These are phyloP conservation scores for Liquidambar formosana DNA, from an alignment of 164 flowering plant species.

Conservation along the genomic window DNA sequence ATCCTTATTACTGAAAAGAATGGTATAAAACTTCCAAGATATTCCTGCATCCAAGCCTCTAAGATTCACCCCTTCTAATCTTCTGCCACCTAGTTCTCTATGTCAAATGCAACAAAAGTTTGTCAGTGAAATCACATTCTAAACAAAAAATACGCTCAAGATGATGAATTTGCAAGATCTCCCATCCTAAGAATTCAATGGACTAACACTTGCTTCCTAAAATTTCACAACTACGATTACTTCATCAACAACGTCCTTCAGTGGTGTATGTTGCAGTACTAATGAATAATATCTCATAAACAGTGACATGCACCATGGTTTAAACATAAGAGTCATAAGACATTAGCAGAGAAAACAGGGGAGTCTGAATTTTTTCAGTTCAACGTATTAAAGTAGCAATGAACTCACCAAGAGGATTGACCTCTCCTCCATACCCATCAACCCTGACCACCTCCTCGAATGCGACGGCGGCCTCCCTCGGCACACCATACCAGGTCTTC, in stretches of 20 bases:
- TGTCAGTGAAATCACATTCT: background rate
- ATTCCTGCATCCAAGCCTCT: too few relatives aligned
- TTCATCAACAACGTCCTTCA: background rate
- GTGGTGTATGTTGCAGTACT: background rate
- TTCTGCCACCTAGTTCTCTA: too few relatives aligned
- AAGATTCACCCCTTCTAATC: too few relatives aligned
- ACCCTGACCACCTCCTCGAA: conserved; percentile 91
- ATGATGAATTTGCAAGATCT: background rate
- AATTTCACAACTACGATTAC: background rate
- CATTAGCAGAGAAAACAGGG: conserved; percentile 16
- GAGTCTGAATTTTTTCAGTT: background rate
- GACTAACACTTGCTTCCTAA: background rate
- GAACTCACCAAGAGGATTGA: conserved; percentile 90
- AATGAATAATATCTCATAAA: background rate
- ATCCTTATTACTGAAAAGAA: too few relatives aligned
- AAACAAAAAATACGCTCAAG: background rate
- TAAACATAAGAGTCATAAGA: background rate
- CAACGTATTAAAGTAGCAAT: background rate
- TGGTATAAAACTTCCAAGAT: too few relatives aligned
- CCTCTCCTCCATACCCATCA: conserved; percentile 91
- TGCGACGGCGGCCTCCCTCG: conserved; percentile 81
- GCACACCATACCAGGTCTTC: conserved; percentile 99
- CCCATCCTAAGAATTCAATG: background rate
- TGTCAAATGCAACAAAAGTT: background rate
- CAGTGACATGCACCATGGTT: background rate